phyloP scores from a whole-genome alignment of 805 yeast genomes.

The Yarrowia keelungensis region DNA sequence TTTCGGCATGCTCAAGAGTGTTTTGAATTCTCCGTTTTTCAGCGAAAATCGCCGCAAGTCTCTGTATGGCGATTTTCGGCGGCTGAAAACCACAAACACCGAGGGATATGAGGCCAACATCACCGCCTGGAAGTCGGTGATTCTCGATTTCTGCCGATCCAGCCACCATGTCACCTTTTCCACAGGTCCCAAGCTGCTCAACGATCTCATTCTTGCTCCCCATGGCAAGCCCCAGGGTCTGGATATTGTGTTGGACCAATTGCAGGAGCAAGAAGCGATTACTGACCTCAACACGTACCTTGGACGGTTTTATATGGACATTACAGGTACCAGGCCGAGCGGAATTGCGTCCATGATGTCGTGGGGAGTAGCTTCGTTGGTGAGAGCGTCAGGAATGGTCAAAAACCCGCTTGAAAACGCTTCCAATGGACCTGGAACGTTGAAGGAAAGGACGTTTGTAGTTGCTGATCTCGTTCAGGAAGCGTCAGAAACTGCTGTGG shows the following conservation, averaged over 20 bases:
- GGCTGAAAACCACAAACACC: slow-evolving; percentile 54
- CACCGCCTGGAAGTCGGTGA: slow-evolving; percentile 55
- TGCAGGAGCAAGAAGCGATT: slow-evolving; percentile 27
- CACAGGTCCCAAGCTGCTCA: slow-evolving; percentile 36
- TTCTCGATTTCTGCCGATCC: slow-evolving; percentile 43
- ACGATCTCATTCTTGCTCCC: slow-evolving; percentile 33
- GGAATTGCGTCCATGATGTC: slow-evolving; percentile 15
- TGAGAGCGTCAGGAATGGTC: slow-evolving; percentile 30
- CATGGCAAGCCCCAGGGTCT: slow-evolving; percentile 35
- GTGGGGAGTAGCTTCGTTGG: slow-evolving; percentile 32
- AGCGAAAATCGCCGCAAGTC: slow-evolving; percentile 54
- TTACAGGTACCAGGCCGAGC: slow-evolving; percentile 13
- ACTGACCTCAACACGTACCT: slow-evolving; percentile 9
- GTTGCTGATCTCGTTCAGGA: slow-evolving; percentile 22
- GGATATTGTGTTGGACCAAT: slow-evolving; percentile 26
- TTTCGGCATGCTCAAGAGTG: slow-evolving; percentile 33
- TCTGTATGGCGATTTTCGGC: slow-evolving; percentile 57
- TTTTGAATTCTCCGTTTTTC: slow-evolving; percentile 49
- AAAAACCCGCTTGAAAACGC: slow-evolving; percentile 15
- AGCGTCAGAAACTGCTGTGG: not conserved
- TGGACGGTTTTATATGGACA: slow-evolving; percentile 29
- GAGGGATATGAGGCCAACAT: slow-evolving; percentile 62
- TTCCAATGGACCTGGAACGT: slow-evolving; percentile 20
- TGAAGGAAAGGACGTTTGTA: slow-evolving; percentile 31
- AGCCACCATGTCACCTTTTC: slow-evolving; percentile 23